phyloP scores from a whole-genome alignment of 352 stramenopile genomes.

The Pythium apleroticum region DNA sequence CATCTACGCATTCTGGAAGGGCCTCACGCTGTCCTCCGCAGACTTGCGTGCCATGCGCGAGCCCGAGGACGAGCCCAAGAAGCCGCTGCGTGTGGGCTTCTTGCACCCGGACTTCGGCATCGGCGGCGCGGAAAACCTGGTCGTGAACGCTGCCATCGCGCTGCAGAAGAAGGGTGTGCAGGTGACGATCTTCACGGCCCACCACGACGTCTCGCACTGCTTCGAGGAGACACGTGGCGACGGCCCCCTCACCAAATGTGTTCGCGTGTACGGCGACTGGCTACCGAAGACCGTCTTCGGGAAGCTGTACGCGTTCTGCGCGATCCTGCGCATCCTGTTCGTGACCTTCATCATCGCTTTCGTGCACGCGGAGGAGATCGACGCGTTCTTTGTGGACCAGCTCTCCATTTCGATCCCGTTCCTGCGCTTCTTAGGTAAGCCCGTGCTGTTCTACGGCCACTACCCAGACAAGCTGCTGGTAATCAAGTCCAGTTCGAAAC shows the following conservation, averaged over 20 bases:
- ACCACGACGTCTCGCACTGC: conserved; percentile 94
- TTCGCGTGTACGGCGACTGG: conserved; percentile 93
- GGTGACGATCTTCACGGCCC: conserved; percentile 95
- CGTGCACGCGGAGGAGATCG: conserved; percentile 44
- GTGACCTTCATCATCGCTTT: conserved; percentile 73
- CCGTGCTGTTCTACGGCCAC: conserved; percentile 98
- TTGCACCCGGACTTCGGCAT: conserved; percentile 98
- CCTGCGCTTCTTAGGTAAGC: conserved; percentile 64
- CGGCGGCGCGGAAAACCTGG: conserved; percentile 94
- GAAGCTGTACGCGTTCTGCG: conserved; percentile 92
- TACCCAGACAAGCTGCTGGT: conserved; percentile 98
- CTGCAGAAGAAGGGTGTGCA: conserved; percentile 79
- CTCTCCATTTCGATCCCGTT: conserved; percentile 80
- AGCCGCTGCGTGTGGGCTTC: conserved; percentile 86
- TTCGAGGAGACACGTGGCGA: conserved; percentile 92
- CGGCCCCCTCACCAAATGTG: conserved; percentile 65
- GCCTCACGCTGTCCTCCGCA: conserved; percentile 4
- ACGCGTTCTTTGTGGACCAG: conserved; percentile 83
- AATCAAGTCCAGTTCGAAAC: conserved; percentile 45
- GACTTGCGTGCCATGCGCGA: not conserved
- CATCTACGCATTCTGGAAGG: conserved; percentile 9
- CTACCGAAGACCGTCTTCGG: conserved; percentile 90
- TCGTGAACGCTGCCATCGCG: conserved; percentile 90
- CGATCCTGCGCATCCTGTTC: conserved; percentile 92
- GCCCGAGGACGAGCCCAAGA: not conserved